phyloP scores from a whole-genome alignment of 345 rosid species.

The Boechera stricta region DNA sequence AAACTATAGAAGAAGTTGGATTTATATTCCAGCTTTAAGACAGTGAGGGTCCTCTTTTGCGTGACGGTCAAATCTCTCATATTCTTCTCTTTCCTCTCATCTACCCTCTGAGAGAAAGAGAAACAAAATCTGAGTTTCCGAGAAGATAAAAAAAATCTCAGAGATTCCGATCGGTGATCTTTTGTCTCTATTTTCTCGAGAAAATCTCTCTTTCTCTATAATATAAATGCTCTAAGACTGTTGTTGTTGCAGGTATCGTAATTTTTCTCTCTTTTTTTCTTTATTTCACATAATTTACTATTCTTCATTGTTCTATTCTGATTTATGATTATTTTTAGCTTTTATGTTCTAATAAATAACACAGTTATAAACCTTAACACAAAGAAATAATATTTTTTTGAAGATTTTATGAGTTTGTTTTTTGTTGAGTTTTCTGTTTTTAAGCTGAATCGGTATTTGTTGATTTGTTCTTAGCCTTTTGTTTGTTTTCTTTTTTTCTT shows the following conservation, averaged over 20 bases:
- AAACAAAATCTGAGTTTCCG: slow-evolving; percentile 27
- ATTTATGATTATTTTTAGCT: background rate
- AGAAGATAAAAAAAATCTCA: background rate
- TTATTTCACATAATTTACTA: background rate
- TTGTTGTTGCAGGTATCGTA: slow-evolving; percentile 53
- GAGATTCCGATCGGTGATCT: slow-evolving; percentile 44
- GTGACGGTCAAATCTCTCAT: slow-evolving; percentile 78
- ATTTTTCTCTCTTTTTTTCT: background rate
- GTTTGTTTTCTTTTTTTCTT: slow-evolving; percentile 8
- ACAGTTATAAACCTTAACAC: background rate
- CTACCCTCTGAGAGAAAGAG: slow-evolving; percentile 27
- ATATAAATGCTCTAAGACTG: slow-evolving; percentile 25
- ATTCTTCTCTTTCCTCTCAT: slow-evolving; percentile 54
- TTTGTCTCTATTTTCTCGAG: slow-evolving; percentile 3
- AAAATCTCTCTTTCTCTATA: slow-evolving; percentile 33
- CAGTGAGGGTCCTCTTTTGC: slow-evolving; percentile 52
- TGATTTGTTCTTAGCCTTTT: slow-evolving; percentile 12
- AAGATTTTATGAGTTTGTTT: slow-evolving; percentile 18
- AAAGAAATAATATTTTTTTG: slow-evolving; percentile 5
- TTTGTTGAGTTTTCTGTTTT: background rate
- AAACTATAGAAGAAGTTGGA: slow-evolving; percentile 34
- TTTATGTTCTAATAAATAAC: slow-evolving; percentile 29
- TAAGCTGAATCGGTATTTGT: slow-evolving; percentile 22
- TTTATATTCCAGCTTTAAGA: slow-evolving; percentile 40
- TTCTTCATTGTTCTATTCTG: slow-evolving; percentile 10